Evolutionary conservation across 2,329 filamentous ascomycete species (phyloP), one percentile per base, ranked within the genome.

Genomic region (Drechslera avenae): DNA sequence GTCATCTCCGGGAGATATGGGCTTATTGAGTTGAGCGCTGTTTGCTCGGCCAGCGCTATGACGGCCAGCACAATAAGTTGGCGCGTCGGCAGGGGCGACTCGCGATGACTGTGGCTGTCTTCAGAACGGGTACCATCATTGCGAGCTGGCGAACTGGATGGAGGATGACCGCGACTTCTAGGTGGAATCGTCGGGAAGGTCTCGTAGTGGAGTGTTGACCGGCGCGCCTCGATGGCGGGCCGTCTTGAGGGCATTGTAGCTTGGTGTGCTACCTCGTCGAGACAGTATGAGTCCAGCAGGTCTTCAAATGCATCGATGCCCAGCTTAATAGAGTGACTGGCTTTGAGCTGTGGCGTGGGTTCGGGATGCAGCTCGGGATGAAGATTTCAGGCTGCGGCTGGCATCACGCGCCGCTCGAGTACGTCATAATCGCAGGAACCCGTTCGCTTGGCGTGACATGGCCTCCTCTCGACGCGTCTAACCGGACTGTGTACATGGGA

Each of bases 1-100:
- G 92, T 87, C 93, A 99, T 97, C 63, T 91, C 85, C 0, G 94
- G 94, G 1, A 99, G 83, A 73, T 99, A 99, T 1, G 94, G 94
- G 9, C 88, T 89, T 66, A 99, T 97, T 17, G 91, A 96, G 74
- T 99, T 99, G 68, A 99, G 83, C 0, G 94, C 94, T 0, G 93
- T 97, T 79, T 99, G 94, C 72, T 99, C 94, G 46, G 90, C 89
- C 17, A 99, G 81, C 5, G 92, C 92, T 53, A 99, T 89, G 59
- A 97, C 78, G 1, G 93, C 93, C 28, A 99, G 79, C 10, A 97
- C 83, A 4, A 86, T 82, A 54, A 99, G 86, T 77, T 97, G 94
- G 60, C 81, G 85, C 59, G 85, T 85, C 0, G 94, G 94, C 14
- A 99, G 76, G 0, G 93, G 92, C 1, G 90, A 90, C 59, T 84